These are phyloP conservation scores for Arthrobotrys megalospora DNA, from an alignment of 2,329 filamentous ascomycete species.

Conservation along the genomic window DNA sequence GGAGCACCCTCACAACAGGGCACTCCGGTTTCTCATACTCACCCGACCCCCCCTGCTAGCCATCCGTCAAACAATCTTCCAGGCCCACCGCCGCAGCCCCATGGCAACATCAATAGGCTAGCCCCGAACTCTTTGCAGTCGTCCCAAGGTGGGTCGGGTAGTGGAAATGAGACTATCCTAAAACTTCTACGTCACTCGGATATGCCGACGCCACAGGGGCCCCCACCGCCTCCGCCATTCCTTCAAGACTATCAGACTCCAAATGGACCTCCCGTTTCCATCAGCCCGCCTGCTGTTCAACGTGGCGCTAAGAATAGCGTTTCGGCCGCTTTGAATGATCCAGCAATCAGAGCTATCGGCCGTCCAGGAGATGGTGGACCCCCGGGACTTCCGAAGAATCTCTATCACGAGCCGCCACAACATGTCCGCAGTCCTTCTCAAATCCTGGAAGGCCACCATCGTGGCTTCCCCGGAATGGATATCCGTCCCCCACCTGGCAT, in stretches of 20 bases:
- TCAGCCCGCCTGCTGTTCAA: constrained; percentile 49
- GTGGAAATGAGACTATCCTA: constrained; percentile 55
- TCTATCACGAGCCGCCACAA: constrained; percentile 55
- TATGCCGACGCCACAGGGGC: constrained; percentile 59
- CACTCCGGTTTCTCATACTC: constrained; percentile 56
- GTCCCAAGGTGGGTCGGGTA: constrained; percentile 13
- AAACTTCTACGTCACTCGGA: constrained; percentile 56
- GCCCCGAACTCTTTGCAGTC: constrained; percentile 29
- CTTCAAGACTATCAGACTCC: constrained; percentile 57
- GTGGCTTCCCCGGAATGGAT: constrained; percentile 55
- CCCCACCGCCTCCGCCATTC: constrained; percentile 49
- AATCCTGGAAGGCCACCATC: constrained; percentile 54
- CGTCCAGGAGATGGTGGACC: constrained; percentile 49
- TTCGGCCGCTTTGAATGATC: constrained; percentile 33
- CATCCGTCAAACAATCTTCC: constrained; percentile 49
- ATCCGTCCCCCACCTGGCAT: constrained; percentile 57
- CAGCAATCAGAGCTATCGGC: constrained; percentile 47
- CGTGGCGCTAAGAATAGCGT: constrained; percentile 41
- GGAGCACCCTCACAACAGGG: constrained; percentile 55
- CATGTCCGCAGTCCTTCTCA: constrained; percentile 58
- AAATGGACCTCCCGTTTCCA: constrained; percentile 47
- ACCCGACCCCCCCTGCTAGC: constrained; percentile 48
- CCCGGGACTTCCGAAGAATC: constrained; percentile 52
- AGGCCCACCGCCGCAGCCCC: constrained; percentile 44
- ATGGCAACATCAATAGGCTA: constrained; percentile 26